Conservation (phyloP, 164 flowering plant genomes). For the Tetrastigma voinierianum region DNA sequence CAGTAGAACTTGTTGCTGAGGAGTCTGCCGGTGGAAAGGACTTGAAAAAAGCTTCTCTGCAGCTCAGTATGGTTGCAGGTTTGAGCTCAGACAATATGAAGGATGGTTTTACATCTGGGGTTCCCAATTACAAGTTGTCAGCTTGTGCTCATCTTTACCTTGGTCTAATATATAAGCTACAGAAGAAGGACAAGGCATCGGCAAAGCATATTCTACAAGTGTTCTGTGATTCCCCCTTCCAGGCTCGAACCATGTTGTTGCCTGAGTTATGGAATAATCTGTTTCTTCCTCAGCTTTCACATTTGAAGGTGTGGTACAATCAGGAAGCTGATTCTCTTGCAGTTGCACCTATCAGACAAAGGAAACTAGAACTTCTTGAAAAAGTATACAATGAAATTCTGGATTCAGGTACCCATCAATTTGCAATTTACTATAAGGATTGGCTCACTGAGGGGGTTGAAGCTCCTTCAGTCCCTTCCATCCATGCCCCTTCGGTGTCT, state of each 20-base stretch:
- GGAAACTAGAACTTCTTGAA: conserved; percentile 56
- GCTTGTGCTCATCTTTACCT: conserved; percentile 84
- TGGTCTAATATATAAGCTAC: conserved; percentile 59
- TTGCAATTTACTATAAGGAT: conserved; percentile 76
- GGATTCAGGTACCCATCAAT: conserved; percentile 61
- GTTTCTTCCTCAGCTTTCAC: conserved; percentile 64
- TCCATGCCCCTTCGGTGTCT: conserved; percentile 44
- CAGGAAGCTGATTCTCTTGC: conserved; percentile 48
- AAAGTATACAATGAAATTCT: conserved; percentile 58
- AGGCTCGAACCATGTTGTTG: conserved; percentile 50
- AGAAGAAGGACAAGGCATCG: conserved; percentile 56
- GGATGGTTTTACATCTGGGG: conserved; percentile 55
- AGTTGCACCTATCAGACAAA: conserved; percentile 30
- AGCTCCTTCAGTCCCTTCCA: conserved; percentile 56
- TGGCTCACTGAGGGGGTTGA: conserved; percentile 73
- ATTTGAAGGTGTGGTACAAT: conserved; percentile 62
- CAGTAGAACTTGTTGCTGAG: conserved; percentile 48
- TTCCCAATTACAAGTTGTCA: conserved; percentile 57
- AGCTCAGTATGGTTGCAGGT: conserved; percentile 62
- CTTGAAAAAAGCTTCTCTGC: conserved; percentile 59
- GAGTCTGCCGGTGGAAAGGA: conserved; percentile 36
- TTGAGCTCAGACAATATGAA: conserved; percentile 52
- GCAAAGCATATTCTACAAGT: conserved; percentile 75
- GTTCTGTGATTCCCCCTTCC: conserved; percentile 66
- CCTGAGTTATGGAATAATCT: conserved; percentile 65